Evolutionary conservation across 2,329 filamentous ascomycete species (phyloP), one percentile per base, ranked within the genome.

Genomic region (Botryosphaeria dothidea): DNA sequence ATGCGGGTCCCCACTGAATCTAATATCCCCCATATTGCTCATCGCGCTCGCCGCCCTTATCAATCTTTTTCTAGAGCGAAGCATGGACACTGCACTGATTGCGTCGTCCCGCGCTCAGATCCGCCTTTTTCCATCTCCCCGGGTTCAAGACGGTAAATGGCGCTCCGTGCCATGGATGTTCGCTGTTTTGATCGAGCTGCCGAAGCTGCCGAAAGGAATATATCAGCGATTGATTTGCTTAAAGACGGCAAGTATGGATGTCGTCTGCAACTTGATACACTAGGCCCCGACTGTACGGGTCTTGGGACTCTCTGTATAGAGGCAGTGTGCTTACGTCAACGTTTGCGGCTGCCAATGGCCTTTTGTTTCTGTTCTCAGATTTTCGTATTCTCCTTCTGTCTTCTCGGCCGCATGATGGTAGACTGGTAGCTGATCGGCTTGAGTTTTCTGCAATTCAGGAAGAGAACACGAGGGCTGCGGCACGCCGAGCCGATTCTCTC

Each of bases 21-120:
- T 41, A 46, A 46, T 60, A 27, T 46, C 56, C 41, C n/a, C 56
- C 56, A 60, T 60, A 46, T 60, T 60, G 56, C 56, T 60, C 56
- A 25, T 29, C 29, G 27, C 25, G n/a, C 27, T 27, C 17, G 13
- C 7, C 17, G 27, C 5, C 34, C 34, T 29, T 60, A 46, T 46
- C 41, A 31, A 46, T 25, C 41, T 25, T 60, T 11, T 60, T 46
- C n/a, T 5, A 45, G 25, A 46, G 49, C 29, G 29, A n/a, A 29
- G n/a, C 11, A 5, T 49, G 23, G 13, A 9, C 1, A 7, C 3
- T 11, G 9, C 7, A n/a, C n/a, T n/a, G 36, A 41, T 34, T 21
- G 29, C 29, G 13, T 23, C 46, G 23, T 51, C 15, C 27, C 29
- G 49, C 29, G 27, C 15, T n/a, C 25, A 52, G 49, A 34, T 52